Base-by-base conservation (phyloP, 1,139 yeast species). In the Debaryomyces sp. region DNA sequence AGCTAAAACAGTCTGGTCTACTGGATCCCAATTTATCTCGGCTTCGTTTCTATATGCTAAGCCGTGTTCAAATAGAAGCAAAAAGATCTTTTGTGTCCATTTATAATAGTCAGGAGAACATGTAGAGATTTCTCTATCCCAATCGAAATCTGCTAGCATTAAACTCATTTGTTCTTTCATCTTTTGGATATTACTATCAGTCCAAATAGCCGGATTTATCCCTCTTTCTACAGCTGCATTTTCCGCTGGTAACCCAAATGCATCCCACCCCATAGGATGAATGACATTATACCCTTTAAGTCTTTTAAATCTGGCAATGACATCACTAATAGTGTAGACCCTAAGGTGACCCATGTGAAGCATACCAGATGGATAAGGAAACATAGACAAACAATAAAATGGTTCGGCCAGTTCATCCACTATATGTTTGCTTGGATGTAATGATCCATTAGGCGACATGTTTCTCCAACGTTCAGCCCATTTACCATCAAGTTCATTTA, bases 181-280 rank as follows among this genome's bases (percentile, higher is more conserved):
- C 56, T 84, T 87, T 1, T 66, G 70, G 22, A 94, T 91, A 62
- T 94, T 94, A 8, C 74, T 60, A 41, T 73, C 75, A 0, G 99
- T 94, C 99, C 99, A 94, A 0, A 69, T 77, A 0, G 82, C 81
- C 0, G 99, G 97, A 54, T 83, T 84, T 13, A 89, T 77, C 0
- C 85, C 84, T 54, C 96, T 72, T 63, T 92, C 97, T 27, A 89
- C 84, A 0, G 99, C 99, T 0, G 99, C 99, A 67, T 94, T 94
- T 63, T 94, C 99, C 0, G 99, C 99, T 0, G 99, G 99, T 36
- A 94, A 74, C 0, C 99, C 99, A 74, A 94, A 94, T 0, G 98
- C 96, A 73, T 94, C 99, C 97, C 98, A 94, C 0, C 99, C 99
- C 96, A 94, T 92, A 0, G 99, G 97, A 63, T 94, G 96, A 5